Evolutionary conservation across 257 asterid genomes (phyloP).

Genomic region (Fraxinus cuspidata): DNA sequence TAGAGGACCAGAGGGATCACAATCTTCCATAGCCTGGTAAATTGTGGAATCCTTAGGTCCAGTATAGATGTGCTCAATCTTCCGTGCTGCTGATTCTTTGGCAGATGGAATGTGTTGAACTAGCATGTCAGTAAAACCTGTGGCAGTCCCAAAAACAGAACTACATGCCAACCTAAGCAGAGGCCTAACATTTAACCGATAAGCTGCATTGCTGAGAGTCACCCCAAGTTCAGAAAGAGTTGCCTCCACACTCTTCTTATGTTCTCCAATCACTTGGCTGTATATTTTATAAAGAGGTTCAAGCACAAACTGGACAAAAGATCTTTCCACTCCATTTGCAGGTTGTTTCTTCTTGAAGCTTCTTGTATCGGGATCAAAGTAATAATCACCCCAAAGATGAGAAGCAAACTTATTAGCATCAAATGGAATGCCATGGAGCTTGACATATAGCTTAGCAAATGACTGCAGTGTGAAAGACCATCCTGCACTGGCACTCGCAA

Average conservation of each 20-base stretch:
- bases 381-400: conserved; percentile 96
- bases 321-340: conserved; percentile 77
- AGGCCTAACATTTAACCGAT: conserved; percentile 87
- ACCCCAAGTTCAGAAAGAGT: conserved; percentile 91
- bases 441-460: conserved; percentile 89
- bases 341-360: conserved; percentile 83
- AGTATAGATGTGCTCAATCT: conserved; percentile 85
- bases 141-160: conserved; percentile 90
- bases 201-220: conserved; percentile 93
- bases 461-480: conserved; percentile 96
- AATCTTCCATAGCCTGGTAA: conserved; percentile 74
- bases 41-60: conserved; percentile 79
- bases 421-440: conserved; percentile 90
- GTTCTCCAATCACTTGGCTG: conserved; percentile 97
- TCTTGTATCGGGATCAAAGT: conserved; percentile 76
- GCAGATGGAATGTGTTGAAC: conserved; percentile 98
- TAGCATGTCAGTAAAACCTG: conserved; percentile 95
- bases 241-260: conserved; percentile 93
- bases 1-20: conserved; percentile 87
- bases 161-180: conserved; percentile 87
- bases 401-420: conserved; percentile 87
- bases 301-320: conserved; percentile 92
- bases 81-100: conserved; percentile 76
- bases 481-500: conserved; percentile 96
- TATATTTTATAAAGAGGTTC: conserved; percentile 92